These are phyloP conservation scores for Heterobasidion irregulare DNA, from an alignment of 1,284 basidiomycete genomes.

Conservation along the genomic window DNA sequence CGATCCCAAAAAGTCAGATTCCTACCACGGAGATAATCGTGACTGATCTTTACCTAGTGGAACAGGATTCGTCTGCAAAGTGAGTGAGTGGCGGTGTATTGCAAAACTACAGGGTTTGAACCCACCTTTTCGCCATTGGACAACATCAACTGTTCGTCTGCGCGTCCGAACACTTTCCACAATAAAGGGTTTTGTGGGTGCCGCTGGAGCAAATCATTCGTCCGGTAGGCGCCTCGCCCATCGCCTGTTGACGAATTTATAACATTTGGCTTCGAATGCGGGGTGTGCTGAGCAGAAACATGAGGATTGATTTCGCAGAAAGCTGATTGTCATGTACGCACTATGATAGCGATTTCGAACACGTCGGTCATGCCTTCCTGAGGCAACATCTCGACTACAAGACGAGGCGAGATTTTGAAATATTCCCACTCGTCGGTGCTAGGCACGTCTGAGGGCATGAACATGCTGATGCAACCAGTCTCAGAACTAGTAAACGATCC, in stretches of 20 bases:
- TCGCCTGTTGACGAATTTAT: slow-evolving; percentile 2
- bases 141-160: slow-evolving; percentile 17
- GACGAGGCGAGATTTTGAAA: slow-evolving; percentile 6
- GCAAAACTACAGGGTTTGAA: not conserved
- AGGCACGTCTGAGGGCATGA: not conserved
- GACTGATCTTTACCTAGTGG: slow-evolving; percentile 8
- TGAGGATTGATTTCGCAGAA: not conserved
- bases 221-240: slow-evolving; percentile 1
- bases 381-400: slow-evolving; percentile 6
- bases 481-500: slow-evolving; percentile 1
- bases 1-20: not conserved
- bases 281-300: not conserved
- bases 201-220: slow-evolving; percentile 17
- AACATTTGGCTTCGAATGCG: slow-evolving; percentile 1
- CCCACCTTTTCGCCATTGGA: slow-evolving; percentile 25
- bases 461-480: slow-evolving; percentile 3
- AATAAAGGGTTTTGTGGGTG: slow-evolving; percentile 19
- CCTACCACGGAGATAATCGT: slow-evolving; percentile 1
- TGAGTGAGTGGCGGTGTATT: slow-evolving; percentile 2
- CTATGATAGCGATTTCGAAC: slow-evolving; percentile 8
- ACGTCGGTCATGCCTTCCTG: slow-evolving; percentile 5
- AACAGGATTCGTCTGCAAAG: slow-evolving; percentile 17
- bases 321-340: not conserved
- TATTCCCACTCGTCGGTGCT: slow-evolving; percentile 12
- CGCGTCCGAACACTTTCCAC: slow-evolving; percentile 15